Evolutionary conservation across 2,329 filamentous ascomycete species (phyloP), one percentile per base, ranked within the genome.

Genomic region (Fusarium abutilonis): DNA sequence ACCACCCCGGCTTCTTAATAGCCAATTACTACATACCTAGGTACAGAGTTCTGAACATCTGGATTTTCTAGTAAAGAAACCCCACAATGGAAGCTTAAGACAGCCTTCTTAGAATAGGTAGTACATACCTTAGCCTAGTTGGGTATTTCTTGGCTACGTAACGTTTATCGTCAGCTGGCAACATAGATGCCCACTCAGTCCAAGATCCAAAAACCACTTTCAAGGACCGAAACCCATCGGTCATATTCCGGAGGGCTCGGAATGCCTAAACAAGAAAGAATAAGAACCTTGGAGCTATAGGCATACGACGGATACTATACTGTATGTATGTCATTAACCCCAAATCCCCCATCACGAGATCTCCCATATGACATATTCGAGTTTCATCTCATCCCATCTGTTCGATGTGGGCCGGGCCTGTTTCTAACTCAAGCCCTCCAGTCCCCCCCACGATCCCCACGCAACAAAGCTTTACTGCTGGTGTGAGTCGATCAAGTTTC

Each of bases 371-470:
- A 32, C 50, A 49, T 36, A 41, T 50, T 36, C 45, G 39, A 54
- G 60, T 60, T 40, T 48, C 45, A 41, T 56, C 34, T 41, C 56
- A 56, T 44, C 31, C 19, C 41, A 60, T 48, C 39, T 38, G 41
- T 42, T 29, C n/a, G 45, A 55, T 54, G 63, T 67, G 67, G 67
- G 56, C 39, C 62, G 51, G 46, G 39, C 43, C n/a, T n/a, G n/a
- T n/a, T n/a, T 46, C 36, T 39, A 55, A 38, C 36, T 32, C 31
- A 44, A 35, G 45, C 21, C 21, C 21, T 6, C 21, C 21, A 23
- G 53, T 32, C 29, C 29, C 64, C 61, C 63, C 61, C 63, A 66
- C 63, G 52, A 62, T 69, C 66, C 49, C 61, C 63, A 67, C 64
- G 56, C 57, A 55, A 53, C 56, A 60, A 55, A 49, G 41, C 58